Conservation (phyloP, 768 basidiomycete genomes). For the Russula sp. region DNA sequence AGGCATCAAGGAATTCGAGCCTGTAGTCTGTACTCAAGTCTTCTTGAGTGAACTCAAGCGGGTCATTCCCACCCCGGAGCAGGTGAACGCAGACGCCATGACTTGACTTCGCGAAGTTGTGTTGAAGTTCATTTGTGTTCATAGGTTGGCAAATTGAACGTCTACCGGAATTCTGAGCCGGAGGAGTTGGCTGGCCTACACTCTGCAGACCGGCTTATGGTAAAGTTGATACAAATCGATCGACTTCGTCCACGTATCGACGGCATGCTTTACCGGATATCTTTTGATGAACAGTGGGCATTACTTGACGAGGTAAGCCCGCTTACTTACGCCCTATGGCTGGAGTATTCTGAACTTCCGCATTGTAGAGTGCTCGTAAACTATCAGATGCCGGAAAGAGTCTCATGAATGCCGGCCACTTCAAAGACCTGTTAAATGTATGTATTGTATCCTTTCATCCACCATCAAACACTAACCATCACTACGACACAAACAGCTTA, state of each 20-base stretch:
- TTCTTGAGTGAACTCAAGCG: slow-evolving; percentile 88
- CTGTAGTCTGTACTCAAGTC: slow-evolving; percentile 78
- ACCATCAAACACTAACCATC: slow-evolving; percentile 26
- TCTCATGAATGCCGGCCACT: slow-evolving; percentile 75
- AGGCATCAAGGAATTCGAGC: slow-evolving; percentile 84
- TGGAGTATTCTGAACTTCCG: slow-evolving; percentile 14
- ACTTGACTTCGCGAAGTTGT: neutral
- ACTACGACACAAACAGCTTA: slow-evolving; percentile 50
- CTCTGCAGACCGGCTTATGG: slow-evolving; percentile 94
- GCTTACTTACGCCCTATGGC: slow-evolving; percentile 10
- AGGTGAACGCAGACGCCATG: slow-evolving; percentile 45
- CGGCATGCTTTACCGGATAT: slow-evolving; percentile 91
- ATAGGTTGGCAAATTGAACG: slow-evolving; percentile 84
- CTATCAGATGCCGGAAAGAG: slow-evolving; percentile 77
- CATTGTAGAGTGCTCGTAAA: slow-evolving; percentile 68
- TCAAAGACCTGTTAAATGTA: slow-evolving; percentile 88
- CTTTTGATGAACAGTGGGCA: slow-evolving; percentile 81
- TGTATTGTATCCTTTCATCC: slow-evolving; percentile 29
- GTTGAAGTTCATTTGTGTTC: slow-evolving; percentile 6
- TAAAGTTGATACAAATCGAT: slow-evolving; percentile 92
- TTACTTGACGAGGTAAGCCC: slow-evolving; percentile 73
- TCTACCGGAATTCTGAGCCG: slow-evolving; percentile 81
- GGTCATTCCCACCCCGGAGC: slow-evolving; percentile 88
- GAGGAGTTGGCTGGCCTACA: slow-evolving; percentile 88
- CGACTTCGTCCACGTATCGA: slow-evolving; percentile 84